Conservation (phyloP, 345 rosid genomes). For the Chamaenerion angustifolium region DNA sequence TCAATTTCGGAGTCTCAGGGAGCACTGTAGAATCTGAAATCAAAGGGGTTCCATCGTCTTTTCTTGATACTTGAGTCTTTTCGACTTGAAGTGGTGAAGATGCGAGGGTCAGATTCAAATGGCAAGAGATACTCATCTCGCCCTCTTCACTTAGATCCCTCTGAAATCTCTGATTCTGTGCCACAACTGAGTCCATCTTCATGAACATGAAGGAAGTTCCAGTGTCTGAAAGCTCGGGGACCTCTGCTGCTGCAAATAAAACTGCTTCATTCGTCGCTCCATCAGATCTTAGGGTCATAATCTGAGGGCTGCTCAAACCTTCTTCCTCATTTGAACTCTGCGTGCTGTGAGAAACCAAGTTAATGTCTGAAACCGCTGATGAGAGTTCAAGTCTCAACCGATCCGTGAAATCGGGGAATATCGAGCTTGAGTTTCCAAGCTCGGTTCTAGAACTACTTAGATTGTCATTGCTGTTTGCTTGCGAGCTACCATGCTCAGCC, state of each 20-base stretch:
- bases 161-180: constrained; percentile 27
- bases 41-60: constrained; percentile 5
- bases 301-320: constrained; percentile 27
- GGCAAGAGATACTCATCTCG: constrained; percentile 68
- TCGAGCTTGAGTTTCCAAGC: constrained; percentile 24
- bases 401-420: constrained; percentile 60
- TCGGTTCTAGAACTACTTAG: constrained; percentile 47
- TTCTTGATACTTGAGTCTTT: constrained; percentile 14
- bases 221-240: constrained; percentile 67
- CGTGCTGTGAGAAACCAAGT: constrained; percentile 62
- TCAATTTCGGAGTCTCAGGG: constrained; percentile 13
- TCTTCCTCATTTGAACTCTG: constrained; percentile 76
- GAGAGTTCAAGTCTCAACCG: constrained; percentile 70
- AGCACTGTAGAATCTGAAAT: constrained; percentile 14
- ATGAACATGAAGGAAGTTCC: constrained; percentile 49
- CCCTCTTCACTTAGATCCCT: constrained; percentile 40
- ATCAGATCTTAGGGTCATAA: constrained; percentile 22
- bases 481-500: constrained; percentile 40
- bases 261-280: constrained; percentile 35
- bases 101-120: constrained; percentile 69
- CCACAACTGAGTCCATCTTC: constrained; percentile 24
- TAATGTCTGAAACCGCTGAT: constrained; percentile 69
- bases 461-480: constrained; percentile 47
- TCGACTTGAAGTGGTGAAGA: constrained; percentile 56
- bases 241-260: constrained; percentile 33